Evolutionary conservation across 2,329 filamentous ascomycete species (phyloP).

Genomic region (Botryosphaeria dothidea): DNA sequence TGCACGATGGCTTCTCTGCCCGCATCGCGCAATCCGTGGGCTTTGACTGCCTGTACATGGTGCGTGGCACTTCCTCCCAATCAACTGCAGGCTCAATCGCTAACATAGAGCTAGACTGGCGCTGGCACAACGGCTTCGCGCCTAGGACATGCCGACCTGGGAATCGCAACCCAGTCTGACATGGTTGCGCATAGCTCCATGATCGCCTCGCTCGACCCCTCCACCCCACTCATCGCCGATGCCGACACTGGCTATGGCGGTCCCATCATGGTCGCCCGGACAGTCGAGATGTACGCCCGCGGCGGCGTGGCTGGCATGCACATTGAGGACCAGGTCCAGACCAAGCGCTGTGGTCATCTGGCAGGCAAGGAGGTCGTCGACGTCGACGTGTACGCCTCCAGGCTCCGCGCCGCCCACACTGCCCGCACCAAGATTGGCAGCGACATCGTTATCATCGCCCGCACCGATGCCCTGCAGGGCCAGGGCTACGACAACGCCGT

Average conservation of each 20-base stretch:
- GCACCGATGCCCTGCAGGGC: slow-evolving; percentile 39
- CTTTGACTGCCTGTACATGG: slow-evolving; percentile 69
- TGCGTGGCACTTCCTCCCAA: slow-evolving; percentile 33
- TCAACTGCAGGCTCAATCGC: background rate
- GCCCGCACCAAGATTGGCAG: slow-evolving; percentile 36
- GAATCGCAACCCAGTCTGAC: slow-evolving; percentile 61
- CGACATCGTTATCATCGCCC: slow-evolving; percentile 48
- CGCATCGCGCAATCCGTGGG: slow-evolving; percentile 63
- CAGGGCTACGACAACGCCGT: slow-evolving; percentile 44
- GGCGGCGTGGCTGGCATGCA: slow-evolving; percentile 34
- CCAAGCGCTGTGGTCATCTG: slow-evolving; percentile 45
- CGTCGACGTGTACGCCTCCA: slow-evolving; percentile 28
- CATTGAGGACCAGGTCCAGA: slow-evolving; percentile 39
- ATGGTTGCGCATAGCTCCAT: slow-evolving; percentile 66
- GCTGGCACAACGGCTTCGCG: slow-evolving; percentile 63
- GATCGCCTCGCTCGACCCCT: slow-evolving; percentile 61
- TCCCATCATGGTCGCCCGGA: slow-evolving; percentile 24
- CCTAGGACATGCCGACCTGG: slow-evolving; percentile 65
- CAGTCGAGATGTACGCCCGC: slow-evolving; percentile 27
- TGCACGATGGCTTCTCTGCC: slow-evolving; percentile 69
- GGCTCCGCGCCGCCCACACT: slow-evolving; percentile 34
- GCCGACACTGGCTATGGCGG: slow-evolving; percentile 21
- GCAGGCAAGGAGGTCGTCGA: slow-evolving; percentile 39
- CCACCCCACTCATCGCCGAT: slow-evolving; percentile 24
- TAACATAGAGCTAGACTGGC: slow-evolving; percentile 51